Evolutionary conservation across 345 rosid genomes (phyloP), one percentile per base, ranked within the genome.

Genomic region (Physaria fendleri): DNA sequence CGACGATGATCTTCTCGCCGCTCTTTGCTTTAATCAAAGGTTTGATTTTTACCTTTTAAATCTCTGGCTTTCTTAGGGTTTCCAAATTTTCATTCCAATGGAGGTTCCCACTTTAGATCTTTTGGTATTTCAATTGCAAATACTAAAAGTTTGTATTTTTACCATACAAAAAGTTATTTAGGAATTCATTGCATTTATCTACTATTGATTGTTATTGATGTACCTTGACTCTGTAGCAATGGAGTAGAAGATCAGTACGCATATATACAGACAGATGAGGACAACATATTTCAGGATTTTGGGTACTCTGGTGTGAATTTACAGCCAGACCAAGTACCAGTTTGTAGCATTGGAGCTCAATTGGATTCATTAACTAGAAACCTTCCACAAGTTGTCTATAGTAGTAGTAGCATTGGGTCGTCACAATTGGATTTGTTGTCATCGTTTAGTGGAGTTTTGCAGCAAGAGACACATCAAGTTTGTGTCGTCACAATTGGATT

Each of bases 11-110:
- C 21, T 69, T 3, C 62, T 69, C 68, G 62, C 73, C 45, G 49
- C 73, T 20, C 50, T 53, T 38, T 53, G 68, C 34, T 69, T 69
- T 20, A 68, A 69, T 61, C 73, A 61, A 61, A 61, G 68, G 73
- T 69, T 25, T 13, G 22, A 28, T 38, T 41, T 37, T 65, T 32
- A 11, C 9, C 37, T n/a, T 47, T 61, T 18, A 7, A 4, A 27
- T 42, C 1, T 20, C 28, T 56, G 60, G 57, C 49, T 56, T 35
- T 27, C 48, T 0, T 0, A 3, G 7, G n/a, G n/a, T n/a, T 65
- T 65, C 44, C 17, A 45, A 45, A 11, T 8, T 10, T 32, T 32
- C n/a, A n/a, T 30, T 43, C n/a, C n/a, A n/a, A n/a, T n/a, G n/a
- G n/a, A n/a, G n/a, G n/a, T n/a, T n/a, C n/a, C n/a, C n/a, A n/a